Conservation (phyloP, 768 basidiomycete species). For the Trametes gibbosa region DNA sequence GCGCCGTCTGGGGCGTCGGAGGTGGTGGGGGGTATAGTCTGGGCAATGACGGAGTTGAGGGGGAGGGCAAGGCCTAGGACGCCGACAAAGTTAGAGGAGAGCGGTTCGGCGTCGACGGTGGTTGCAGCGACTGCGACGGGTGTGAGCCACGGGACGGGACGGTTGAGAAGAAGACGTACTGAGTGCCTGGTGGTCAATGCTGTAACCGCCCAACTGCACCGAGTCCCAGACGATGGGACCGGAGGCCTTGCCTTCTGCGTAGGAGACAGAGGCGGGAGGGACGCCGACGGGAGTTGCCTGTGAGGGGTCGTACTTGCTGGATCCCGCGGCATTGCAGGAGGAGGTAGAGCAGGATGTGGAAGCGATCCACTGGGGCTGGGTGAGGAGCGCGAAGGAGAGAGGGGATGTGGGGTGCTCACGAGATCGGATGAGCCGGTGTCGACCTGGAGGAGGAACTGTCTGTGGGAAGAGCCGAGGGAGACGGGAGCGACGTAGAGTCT, state of each 20-base stretch:
- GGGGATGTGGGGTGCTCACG: slow-evolving; percentile 40
- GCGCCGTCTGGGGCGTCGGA: slow-evolving; percentile 62
- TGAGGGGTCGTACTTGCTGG: slow-evolving; percentile 56
- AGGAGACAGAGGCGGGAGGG: slow-evolving; percentile 47
- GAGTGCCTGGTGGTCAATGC: slow-evolving; percentile 64
- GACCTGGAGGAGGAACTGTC: slow-evolving; percentile 60
- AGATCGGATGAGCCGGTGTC: slow-evolving; percentile 84
- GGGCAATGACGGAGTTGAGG: slow-evolving; percentile 63
- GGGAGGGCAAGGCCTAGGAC: slow-evolving; percentile 78
- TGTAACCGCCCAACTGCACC: slow-evolving; percentile 61
- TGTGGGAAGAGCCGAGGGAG: slow-evolving; percentile 43
- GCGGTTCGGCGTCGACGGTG: slow-evolving; percentile 52
- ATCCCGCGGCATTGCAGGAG: slow-evolving; percentile 44
- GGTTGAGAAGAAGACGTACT: slow-evolving; percentile 39
- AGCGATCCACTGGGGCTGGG: slow-evolving; percentile 61
- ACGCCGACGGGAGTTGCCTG: slow-evolving; percentile 41
- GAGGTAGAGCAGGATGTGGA: slow-evolving; percentile 61
- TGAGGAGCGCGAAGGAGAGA: not conserved
- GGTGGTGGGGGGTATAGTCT: slow-evolving; percentile 45
- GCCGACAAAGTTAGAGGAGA: slow-evolving; percentile 57
- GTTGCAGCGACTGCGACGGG: slow-evolving; percentile 53
- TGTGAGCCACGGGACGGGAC: not conserved
- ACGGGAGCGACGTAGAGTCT: slow-evolving; percentile 70
- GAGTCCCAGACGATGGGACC: slow-evolving; percentile 74
- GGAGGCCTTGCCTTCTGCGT: slow-evolving; percentile 54